Percentiles rank a stretch among this genome's conserved stretches.
Evolutionary conservation across 768 basidiomycete genomes (phyloP).

Genomic region (Lepiota brunneoincarnata): DNA sequence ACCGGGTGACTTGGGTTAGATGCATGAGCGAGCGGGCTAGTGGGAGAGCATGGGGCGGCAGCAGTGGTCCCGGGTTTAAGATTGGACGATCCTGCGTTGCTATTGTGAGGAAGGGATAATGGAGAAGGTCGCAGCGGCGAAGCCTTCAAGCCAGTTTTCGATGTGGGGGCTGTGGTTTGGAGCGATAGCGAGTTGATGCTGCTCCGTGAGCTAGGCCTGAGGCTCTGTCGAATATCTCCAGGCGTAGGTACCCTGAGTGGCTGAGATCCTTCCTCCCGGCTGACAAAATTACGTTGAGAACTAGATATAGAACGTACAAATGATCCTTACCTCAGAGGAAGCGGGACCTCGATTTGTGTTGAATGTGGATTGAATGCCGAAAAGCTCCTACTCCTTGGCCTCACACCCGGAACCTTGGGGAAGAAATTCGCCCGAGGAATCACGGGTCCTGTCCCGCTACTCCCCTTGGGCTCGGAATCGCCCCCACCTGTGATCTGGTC

Average conservation of each 20-base stretch:
- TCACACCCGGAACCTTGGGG: conserved; percentile 46
- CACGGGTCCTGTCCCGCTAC: conserved; percentile 14
- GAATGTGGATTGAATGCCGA: conserved; percentile 57
- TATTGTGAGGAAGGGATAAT: conserved; percentile 41
- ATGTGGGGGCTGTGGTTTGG: not conserved
- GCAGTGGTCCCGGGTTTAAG: conserved; percentile 10
- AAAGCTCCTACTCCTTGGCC: conserved; percentile 77
- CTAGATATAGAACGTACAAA: not conserved
- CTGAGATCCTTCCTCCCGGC: conserved; percentile 22
- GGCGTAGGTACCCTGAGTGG: conserved; percentile 7
- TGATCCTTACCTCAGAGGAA: not conserved
- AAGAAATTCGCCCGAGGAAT: conserved; percentile 65
- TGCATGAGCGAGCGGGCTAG: conserved; percentile 30
- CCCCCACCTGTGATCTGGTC: not conserved
- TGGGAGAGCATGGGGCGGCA: conserved; percentile 26
- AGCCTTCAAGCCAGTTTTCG: conserved; percentile 17
- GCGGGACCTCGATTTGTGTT: conserved; percentile 24
- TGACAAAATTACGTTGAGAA: not conserved
- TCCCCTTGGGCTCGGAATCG: not conserved
- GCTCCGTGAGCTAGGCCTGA: not conserved
- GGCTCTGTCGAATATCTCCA: conserved; percentile 1
- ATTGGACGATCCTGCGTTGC: not conserved
- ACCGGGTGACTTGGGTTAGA: not conserved
- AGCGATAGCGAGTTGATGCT: not conserved
- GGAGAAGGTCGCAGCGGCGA: conserved; percentile 37